Evolutionary conservation across 148 eudicot species (phyloP), one percentile per base, ranked within the genome.

Genomic region (Limonium bicolor): DNA sequence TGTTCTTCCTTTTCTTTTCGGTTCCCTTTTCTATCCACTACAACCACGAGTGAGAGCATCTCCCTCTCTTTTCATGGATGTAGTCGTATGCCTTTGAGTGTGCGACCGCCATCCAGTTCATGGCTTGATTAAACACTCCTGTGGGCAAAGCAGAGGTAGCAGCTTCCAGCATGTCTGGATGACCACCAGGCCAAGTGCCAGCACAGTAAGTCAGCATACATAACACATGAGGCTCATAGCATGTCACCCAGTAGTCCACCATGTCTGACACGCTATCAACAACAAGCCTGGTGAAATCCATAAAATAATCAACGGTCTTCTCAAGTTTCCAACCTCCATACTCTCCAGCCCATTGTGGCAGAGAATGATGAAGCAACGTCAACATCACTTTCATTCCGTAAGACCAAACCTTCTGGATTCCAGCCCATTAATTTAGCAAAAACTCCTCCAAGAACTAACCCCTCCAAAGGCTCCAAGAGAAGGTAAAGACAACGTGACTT

Each of bases 131-230:
- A 55, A 78, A 76, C 36, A 86, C 73, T 25, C 96, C 94, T 50
- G 80, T 73, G 12, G 96, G 96, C 18, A 86, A 70, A 54, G 96
- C 76, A 64, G 96, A 86, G 48, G 94, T 82, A 29, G 94, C 96
- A 49, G 45, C 77, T 69, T 86, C 96, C 54, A 86, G 56, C 94
- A 76, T 78, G 55, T 82, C 85, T 27, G 96, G 96, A 65, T 86
- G 66, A 11, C 96, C 96, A 34, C 96, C 96, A 48, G 96, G 96
- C 96, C 96, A 86, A 64, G 96, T 65, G 33, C 96, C 96, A 54
- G 94, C 88, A 65, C 94, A 82, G 46, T 82, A 86, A 25, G 96
- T 86, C 48, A 86, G 65, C 88, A 86, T 56, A 56, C 77, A 73
- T 61, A 82, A 86, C 38, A 86, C 77, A 71, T 86, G 96, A 46